Percentiles rank a stretch among this genome's conserved stretches.
Evolutionary conservation across 1,284 basidiomycete genomes (phyloP).

Genomic region (Ceratobasidium sp.): DNA sequence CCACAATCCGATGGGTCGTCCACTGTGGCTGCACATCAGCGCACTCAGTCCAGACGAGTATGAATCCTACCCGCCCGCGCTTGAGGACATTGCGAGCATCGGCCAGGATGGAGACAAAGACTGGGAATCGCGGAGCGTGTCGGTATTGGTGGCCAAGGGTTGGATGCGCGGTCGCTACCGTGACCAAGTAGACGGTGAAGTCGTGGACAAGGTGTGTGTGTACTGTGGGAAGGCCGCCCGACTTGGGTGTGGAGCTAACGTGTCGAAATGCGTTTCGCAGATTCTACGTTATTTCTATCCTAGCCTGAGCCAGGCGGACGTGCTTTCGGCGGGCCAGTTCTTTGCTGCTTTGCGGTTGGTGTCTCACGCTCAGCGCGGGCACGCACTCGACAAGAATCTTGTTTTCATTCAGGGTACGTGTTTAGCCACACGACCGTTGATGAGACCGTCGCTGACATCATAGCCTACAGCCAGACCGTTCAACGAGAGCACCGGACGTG

Average conservation of each 20-base stretch:
- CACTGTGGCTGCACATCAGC: constrained; percentile 47
- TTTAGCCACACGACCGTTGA: not conserved
- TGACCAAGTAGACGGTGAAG: constrained; percentile 45
- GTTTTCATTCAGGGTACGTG: constrained; percentile 49
- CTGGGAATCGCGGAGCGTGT: constrained; percentile 44
- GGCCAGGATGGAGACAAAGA: constrained; percentile 40
- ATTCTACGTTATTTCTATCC: constrained; percentile 47
- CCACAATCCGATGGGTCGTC: constrained; percentile 42
- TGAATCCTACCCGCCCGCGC: constrained; percentile 44
- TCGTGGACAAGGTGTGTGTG: constrained; percentile 48
- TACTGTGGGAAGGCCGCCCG: not conserved
- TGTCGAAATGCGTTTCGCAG: constrained; percentile 19
- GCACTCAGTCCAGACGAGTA: constrained; percentile 48
- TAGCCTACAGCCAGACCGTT: constrained; percentile 1
- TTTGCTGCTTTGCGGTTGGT: constrained; percentile 48
- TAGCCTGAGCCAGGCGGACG: constrained; percentile 17
- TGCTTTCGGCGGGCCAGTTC: constrained; percentile 47
- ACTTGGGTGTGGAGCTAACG: not conserved
- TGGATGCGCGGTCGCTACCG: constrained; percentile 48
- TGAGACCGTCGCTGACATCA: not conserved
- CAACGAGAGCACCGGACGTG: constrained; percentile 21
- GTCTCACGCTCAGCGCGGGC: constrained; percentile 47
- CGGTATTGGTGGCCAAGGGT: constrained; percentile 45
- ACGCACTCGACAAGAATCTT: constrained; percentile 46
- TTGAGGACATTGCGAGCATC: constrained; percentile 45